These are phyloP conservation scores for Cantharellus cinnabarinus DNA, from an alignment of 768 basidiomycete species.

Conservation along the genomic window DNA sequence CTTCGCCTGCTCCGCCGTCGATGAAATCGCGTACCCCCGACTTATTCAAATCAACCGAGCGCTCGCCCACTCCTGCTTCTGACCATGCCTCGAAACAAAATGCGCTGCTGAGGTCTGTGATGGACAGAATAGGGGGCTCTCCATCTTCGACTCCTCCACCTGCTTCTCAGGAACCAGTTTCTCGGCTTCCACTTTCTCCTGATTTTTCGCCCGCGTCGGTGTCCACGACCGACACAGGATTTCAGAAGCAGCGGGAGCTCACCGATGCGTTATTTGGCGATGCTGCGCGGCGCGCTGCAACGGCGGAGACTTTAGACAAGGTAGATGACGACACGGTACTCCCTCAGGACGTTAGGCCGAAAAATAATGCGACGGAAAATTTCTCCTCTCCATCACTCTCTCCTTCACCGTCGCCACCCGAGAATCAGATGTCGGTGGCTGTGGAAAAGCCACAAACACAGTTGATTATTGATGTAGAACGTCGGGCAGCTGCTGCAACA, in stretches of 20 bases:
- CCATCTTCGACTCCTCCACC: background rate
- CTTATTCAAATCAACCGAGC: background rate
- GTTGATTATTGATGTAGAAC: conserved; percentile 33
- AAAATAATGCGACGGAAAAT: background rate
- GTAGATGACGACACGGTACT: background rate
- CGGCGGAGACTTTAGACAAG: background rate
- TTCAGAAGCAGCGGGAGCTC: conserved; percentile 3
- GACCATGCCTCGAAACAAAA: conserved; percentile 40
- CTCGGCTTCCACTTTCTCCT: background rate
- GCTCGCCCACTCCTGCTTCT: conserved; percentile 7
- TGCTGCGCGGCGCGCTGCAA: background rate
- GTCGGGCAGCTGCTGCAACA: conserved; percentile 47
- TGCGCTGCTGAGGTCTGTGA: conserved; percentile 44
- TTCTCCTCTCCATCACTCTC: background rate
- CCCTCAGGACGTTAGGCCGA: background rate
- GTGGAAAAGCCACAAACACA: background rate
- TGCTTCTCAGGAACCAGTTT: background rate
- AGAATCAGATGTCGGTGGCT: background rate
- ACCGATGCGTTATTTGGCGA: conserved; percentile 7
- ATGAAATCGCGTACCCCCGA: background rate
- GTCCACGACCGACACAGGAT: background rate
- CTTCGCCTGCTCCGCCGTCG: background rate
- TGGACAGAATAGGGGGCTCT: conserved; percentile 25
- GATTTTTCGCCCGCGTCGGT: background rate
- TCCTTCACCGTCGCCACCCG: background rate